Conservation (phyloP, 352 stramenopile genomes). For the Phytophthora tentaculata region DNA sequence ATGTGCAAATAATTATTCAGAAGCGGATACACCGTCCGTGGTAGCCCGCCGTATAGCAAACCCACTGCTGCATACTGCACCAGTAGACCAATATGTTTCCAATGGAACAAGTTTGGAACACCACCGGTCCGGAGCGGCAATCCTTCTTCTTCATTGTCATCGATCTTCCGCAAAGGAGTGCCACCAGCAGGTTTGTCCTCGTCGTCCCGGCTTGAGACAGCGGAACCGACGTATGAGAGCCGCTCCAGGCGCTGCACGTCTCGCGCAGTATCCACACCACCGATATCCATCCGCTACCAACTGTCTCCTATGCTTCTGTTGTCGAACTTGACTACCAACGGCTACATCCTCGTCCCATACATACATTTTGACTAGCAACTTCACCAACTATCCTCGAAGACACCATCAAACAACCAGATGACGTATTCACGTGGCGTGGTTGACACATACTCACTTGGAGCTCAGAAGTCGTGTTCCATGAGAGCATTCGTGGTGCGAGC, state of each 20-base stretch:
- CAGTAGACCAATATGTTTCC: slow-evolving; percentile 62
- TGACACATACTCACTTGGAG: too few relatives aligned
- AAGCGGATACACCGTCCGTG: slow-evolving; percentile 72
- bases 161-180: slow-evolving; percentile 18
- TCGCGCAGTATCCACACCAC: slow-evolving; percentile 17
- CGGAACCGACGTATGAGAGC: slow-evolving; percentile 29
- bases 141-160: slow-evolving; percentile 20
- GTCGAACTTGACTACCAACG: not conserved
- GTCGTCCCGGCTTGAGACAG: slow-evolving; percentile 11
- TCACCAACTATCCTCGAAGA: too few relatives aligned
- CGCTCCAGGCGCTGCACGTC: slow-evolving; percentile 28
- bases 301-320: not conserved
- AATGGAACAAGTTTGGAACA: slow-evolving; percentile 59
- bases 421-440: too few relatives aligned
- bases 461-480: too few relatives aligned
- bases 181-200: slow-evolving; percentile 5
- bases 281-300: slow-evolving; percentile 30
- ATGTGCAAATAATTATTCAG: slow-evolving; percentile 79
- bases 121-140: slow-evolving; percentile 47
- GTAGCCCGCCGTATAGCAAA: slow-evolving; percentile 63
- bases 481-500: too few relatives aligned
- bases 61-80: slow-evolving; percentile 75
- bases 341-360: slow-evolving; percentile 27
- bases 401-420: too few relatives aligned
- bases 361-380: not conserved